Base-by-base conservation (phyloP, 108 stramenopile genomes). In the Nitzschia inconspicua region DNA sequence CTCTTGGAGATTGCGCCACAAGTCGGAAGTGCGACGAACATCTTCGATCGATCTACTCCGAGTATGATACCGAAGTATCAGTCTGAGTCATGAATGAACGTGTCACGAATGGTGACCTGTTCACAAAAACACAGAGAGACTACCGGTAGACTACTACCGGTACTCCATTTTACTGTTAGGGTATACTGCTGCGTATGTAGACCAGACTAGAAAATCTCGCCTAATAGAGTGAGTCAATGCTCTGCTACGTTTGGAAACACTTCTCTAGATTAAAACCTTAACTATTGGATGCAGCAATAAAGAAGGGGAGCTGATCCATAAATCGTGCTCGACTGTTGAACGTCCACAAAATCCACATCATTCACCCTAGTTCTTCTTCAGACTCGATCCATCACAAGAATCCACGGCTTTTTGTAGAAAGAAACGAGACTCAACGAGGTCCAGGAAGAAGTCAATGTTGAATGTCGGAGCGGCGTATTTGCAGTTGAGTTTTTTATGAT, bases 401-500 rank as follows among this genome's bases (percentile, higher is more conserved):
- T 11, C 11, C 11, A 11, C 14, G n/a, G n/a, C 14, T 39, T 0
- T 11, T 14, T 11, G n/a, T 11, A 39, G n/a, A 39, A n/a, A 39
- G 37, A 39, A 39, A 39, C 14, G n/a, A 39, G 37, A 39, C 0
- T 18, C 47, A 22, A 30, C 9, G 10, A 39, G 11, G 18, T 49
- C 57, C 8, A 57, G 30, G 24, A 70, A 41, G 18, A 42, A 57
- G 27, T 83, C 82, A 34, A 77, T 41, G 39, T 79, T 65, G 52
- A 79, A 52, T 9, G 75, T 52, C 1, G 82, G 82, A 26, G 82
- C 75, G 6, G 76, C 75, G 58, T 83, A 83, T 22, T 83, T 65
- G 36, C 71, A 52, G 27, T 66, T 79, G 14, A 77, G 47, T 41
- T 68, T 76, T 40, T 69, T 63, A 48, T 83, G 82, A 56, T 83